These are phyloP conservation scores for Acorus gramineus DNA, from an alignment of 106 monocot species.

Conservation along the genomic window DNA sequence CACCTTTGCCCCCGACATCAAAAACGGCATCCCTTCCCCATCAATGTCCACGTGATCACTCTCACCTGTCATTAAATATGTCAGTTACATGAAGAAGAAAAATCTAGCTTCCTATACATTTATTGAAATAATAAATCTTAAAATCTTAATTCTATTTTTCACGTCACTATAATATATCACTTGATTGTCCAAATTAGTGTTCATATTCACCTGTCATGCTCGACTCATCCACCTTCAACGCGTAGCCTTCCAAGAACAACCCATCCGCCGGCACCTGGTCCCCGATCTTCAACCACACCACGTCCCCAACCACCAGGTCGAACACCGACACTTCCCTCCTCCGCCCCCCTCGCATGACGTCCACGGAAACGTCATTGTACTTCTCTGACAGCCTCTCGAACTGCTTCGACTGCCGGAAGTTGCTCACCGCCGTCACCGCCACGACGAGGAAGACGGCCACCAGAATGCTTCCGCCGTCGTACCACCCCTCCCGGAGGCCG, in stretches of 20 bases:
- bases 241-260: slow-evolving; percentile 28
- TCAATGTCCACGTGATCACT: slow-evolving; percentile 22
- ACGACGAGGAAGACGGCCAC: slow-evolving; percentile 44
- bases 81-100: too few relatives aligned
- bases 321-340: slow-evolving; percentile 24
- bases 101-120: too few relatives aligned
- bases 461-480: slow-evolving; percentile 57
- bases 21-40: slow-evolving; percentile 22
- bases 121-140: too few relatives aligned
- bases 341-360: slow-evolving; percentile 24
- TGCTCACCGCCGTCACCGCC: slow-evolving; percentile 35
- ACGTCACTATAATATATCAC: too few relatives aligned
- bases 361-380: slow-evolving; percentile 14
- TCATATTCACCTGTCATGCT: slow-evolving; percentile 20
- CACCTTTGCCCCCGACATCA: slow-evolving; percentile 44
- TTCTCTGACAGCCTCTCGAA: slow-evolving; percentile 30
- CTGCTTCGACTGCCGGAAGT: slow-evolving; percentile 29
- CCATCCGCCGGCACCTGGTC: slow-evolving; percentile 54
- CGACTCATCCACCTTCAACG: slow-evolving; percentile 41
- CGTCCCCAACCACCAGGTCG: slow-evolving; percentile 49
- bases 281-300: slow-evolving; percentile 36
- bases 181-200: too few relatives aligned
- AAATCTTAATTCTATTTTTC: too few relatives aligned
- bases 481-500: slow-evolving; percentile 50
- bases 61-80: slow-evolving; percentile 19